Evolutionary conservation across 305 asterid genomes (phyloP).

Genomic region (Lippia alba): DNA sequence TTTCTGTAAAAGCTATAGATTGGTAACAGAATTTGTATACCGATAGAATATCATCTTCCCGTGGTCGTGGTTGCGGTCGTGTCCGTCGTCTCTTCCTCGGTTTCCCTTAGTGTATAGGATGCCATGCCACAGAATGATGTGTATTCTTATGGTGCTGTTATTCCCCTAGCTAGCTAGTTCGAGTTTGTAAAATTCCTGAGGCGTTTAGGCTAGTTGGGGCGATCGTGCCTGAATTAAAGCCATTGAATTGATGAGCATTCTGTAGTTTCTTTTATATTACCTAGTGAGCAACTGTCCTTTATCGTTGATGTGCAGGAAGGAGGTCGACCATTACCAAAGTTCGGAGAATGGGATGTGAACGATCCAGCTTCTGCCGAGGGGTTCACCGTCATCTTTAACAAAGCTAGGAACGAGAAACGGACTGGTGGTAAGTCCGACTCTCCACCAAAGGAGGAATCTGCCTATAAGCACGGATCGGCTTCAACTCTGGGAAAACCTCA

Average conservation of each 20-base stretch:
- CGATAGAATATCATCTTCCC: neutral
- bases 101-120: neutral
- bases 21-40: neutral
- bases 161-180: neutral
- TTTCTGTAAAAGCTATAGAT: neutral
- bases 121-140: neutral
- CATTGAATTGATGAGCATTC: neutral
- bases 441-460: constrained; percentile 54
- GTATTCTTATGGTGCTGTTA: neutral
- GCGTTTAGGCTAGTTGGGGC: neutral
- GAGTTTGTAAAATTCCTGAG: neutral
- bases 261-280: neutral
- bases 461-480: constrained; percentile 45
- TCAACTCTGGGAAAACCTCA: constrained; percentile 60
- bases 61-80: too few relatives aligned
- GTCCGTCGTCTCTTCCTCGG: constrained; percentile 3
- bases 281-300: neutral
- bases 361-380: constrained; percentile 86
- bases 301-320: constrained; percentile 45
- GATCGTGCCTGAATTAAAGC: constrained; percentile 5
- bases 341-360: constrained; percentile 84
- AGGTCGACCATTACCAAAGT: constrained; percentile 69
- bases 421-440: constrained; percentile 62
- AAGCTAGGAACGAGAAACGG: constrained; percentile 75
- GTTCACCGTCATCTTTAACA: constrained; percentile 77